These are phyloP conservation scores for Trypethelium eluteriae DNA, from an alignment of 495 filamentous ascomycete genomes.

Conservation along the genomic window DNA sequence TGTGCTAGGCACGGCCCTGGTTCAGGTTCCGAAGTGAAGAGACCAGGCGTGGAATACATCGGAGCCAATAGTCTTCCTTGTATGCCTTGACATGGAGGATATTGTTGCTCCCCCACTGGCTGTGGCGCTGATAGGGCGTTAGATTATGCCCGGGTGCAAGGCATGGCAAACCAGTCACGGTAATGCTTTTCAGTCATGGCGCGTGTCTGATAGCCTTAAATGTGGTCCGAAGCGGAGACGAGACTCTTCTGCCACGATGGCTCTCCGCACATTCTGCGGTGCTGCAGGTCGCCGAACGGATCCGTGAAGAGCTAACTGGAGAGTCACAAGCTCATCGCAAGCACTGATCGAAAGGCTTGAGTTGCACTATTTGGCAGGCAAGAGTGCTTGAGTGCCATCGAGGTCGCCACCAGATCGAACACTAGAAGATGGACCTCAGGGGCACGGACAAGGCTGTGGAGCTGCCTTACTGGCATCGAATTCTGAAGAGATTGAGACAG, in stretches of 20 bases:
- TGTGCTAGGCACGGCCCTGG: slow-evolving; percentile 4
- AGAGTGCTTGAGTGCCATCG: too few relatives aligned
- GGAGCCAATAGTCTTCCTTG: neutral
- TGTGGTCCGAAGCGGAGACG: neutral
- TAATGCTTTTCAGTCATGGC: neutral
- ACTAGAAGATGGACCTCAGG: too few relatives aligned
- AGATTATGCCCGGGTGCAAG: neutral
- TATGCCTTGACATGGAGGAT: neutral
- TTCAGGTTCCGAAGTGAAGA: neutral
- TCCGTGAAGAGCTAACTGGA: neutral
- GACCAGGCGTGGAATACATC: neutral
- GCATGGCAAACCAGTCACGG: slow-evolving; percentile 1
- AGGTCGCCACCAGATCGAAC: too few relatives aligned
- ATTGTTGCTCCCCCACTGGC: neutral
- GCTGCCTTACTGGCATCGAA: neutral
- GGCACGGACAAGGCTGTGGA: neutral
- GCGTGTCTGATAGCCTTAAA: neutral
- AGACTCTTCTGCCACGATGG: neutral
- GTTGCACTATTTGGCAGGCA: too few relatives aligned
- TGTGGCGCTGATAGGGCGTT: neutral
- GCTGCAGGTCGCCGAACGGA: neutral
- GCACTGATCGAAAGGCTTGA: neutral
- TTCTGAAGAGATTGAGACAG: neutral
- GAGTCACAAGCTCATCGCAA: neutral
- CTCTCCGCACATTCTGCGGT: neutral